Evolutionary conservation across 78 protist species (phyloP).

Genomic region (Polysphondylium violaceum): DNA sequence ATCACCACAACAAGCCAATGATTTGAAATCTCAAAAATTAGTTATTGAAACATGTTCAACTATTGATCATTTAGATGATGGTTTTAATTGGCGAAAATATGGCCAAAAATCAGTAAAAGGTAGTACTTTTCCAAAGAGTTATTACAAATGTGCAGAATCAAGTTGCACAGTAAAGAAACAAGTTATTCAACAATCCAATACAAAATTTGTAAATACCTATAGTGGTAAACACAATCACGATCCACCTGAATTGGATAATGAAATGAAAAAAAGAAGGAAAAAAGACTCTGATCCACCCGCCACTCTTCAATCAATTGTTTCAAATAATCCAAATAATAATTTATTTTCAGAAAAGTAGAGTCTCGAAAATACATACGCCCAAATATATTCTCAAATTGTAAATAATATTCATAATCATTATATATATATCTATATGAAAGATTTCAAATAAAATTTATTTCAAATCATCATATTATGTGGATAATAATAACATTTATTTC

Average conservation of each 20-base stretch:
- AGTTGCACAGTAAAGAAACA: conserved; percentile 52
- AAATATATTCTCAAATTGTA: too few species aligned
- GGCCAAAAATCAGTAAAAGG: conserved; percentile 78
- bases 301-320: too few species aligned
- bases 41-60: conserved; percentile 60
- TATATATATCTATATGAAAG: too few species aligned
- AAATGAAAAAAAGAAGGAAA: conserved; percentile 14
- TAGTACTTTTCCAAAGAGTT: conserved; percentile 41
- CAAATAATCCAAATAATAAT: conserved; percentile 8
- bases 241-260: conserved; percentile 28
- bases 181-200: conserved; percentile 41
- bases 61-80: conserved; percentile 74
- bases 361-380: too few species aligned
- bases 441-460: too few species aligned
- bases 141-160: conserved; percentile 65
- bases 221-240: conserved; percentile 57
- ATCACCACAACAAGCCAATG: neutral
- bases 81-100: conserved; percentile 76
- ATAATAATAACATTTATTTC: too few species aligned
- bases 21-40: conserved; percentile 7
- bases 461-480: too few species aligned
- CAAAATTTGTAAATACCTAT: conserved; percentile 34
- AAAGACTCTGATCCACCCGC: too few species aligned
- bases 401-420: too few species aligned
- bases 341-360: too few species aligned